These are phyloP conservation scores for Speleostelium caveatum DNA, from an alignment of 78 protist species.

Conservation along the genomic window DNA sequence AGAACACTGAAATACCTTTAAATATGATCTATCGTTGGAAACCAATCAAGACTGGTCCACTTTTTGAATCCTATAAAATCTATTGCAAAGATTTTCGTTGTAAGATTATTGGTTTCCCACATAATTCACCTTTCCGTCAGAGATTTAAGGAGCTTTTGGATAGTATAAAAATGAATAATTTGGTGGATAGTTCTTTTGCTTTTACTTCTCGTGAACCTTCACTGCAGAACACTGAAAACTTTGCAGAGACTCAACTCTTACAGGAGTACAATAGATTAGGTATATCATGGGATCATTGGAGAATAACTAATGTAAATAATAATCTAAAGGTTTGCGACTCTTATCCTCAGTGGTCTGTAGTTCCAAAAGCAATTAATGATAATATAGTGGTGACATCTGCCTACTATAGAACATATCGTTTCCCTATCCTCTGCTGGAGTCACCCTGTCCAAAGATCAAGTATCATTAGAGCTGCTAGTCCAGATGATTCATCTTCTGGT, in stretches of 20 bases:
- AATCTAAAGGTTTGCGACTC: neutral
- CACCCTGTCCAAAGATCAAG: slow-evolving; percentile 51
- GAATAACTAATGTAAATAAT: neutral
- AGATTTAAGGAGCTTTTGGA: slow-evolving; percentile 33
- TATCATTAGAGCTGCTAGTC: slow-evolving; percentile 40
- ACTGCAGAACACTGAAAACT: slow-evolving; percentile 15
- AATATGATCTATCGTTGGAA: slow-evolving; percentile 63
- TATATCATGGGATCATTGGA: slow-evolving; percentile 73
- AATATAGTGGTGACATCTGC: slow-evolving; percentile 23
- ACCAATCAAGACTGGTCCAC: slow-evolving; percentile 31
- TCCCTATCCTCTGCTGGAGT: slow-evolving; percentile 46
- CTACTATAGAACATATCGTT: slow-evolving; percentile 21
- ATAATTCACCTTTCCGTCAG: slow-evolving; percentile 8
- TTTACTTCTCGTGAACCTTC: neutral
- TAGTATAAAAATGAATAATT: neutral
- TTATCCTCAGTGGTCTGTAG: slow-evolving; percentile 46
- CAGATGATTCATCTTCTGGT: slow-evolving; percentile 1
- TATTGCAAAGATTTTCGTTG: slow-evolving; percentile 77
- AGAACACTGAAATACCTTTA: slow-evolving; percentile 66
- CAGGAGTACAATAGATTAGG: slow-evolving; percentile 51
- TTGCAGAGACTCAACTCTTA: neutral
- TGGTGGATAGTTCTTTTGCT: slow-evolving; percentile 28
- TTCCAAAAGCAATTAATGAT: slow-evolving; percentile 40
- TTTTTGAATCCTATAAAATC: slow-evolving; percentile 46
- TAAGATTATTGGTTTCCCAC: slow-evolving; percentile 55